Evolutionary conservation across 2,329 filamentous ascomycete genomes (phyloP), one percentile per base, ranked within the genome.

Genomic region (Fusarium sp.): DNA sequence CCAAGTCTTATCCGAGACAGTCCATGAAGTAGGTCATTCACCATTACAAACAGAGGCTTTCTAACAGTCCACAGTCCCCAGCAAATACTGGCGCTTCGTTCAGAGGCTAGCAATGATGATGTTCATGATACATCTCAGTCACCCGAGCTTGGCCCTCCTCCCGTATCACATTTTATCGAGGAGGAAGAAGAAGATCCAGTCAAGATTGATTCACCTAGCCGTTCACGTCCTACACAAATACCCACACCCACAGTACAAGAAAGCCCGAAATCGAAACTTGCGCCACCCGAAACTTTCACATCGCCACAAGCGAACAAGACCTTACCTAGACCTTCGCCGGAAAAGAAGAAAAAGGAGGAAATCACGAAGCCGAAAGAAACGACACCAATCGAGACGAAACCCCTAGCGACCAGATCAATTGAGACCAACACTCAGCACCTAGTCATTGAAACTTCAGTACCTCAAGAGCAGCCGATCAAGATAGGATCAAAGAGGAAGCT

Each of bases 121-220:
- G 82, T 82, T 33, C 82, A 82, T 37, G 80, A 83, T 56, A 82
- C 82, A 33, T 83, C 82, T 44, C 87, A 90, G 40, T 92, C 90
- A 4, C 90, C 90, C 7, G 90, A 93, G 57, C 83, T 93, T 44
- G 90, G 90, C 0, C 85, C 88, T 6, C 87, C 88, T 7, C 85
- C 87, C 2, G 81, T 87, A 44, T 88, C 86, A 10, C 82, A 84
- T 57, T 87, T 85, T 65, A 82, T 88, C n/a, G 83, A 88, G 35
- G 82, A 84, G 49, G 84, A 83, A 1, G 83, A 88, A 32, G 82
- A 85, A 52, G 85, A 88, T 49, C 82, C 83, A 1, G 78, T 85
- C 32, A 86, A 87, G 68, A 77, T 84, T 57, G 83, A 87, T 66
- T 82, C 87, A 7, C 83, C 85, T 2, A 76, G 67, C 40, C 77